These are phyloP conservation scores for Tanacetum coccineum DNA, from an alignment of 129 eudicot species.

Conservation along the genomic window DNA sequence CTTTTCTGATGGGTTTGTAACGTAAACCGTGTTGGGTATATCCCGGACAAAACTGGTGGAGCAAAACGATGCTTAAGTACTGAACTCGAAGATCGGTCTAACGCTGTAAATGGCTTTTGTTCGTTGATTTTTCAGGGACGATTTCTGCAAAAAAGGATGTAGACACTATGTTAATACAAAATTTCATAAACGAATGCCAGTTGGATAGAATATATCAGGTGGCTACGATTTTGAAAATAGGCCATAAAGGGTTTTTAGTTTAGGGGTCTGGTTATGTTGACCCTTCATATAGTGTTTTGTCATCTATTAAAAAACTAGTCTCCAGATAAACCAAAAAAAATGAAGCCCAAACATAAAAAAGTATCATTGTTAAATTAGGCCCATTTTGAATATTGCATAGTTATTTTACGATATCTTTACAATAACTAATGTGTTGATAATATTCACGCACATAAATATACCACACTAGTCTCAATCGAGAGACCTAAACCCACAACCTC, in stretches of 20 bases:
- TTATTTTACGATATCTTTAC: too few species aligned
- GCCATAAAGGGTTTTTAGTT: neutral
- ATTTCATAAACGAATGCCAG: conserved; percentile 2
- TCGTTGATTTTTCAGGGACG: conserved; percentile 70
- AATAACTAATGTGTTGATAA: too few species aligned
- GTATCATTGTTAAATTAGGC: too few species aligned
- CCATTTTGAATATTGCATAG: too few species aligned
- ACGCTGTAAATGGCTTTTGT: conserved; percentile 74
- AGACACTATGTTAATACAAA: conserved; percentile 25
- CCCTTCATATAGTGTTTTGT: too few species aligned
- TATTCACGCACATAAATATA: too few species aligned
- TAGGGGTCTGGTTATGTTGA: too few species aligned
- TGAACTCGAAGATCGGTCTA: conserved; percentile 83
- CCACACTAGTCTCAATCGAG: too few species aligned
- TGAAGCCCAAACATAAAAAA: too few species aligned
- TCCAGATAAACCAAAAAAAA: too few species aligned
- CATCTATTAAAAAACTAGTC: too few species aligned
- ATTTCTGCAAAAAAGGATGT: conserved; percentile 92
- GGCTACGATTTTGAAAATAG: neutral
- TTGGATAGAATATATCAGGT: conserved; percentile 2
- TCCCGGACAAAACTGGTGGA: conserved; percentile 75
- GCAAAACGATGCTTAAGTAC: conserved; percentile 75
- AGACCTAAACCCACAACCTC: too few species aligned
- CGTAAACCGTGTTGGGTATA: conserved; percentile 66
- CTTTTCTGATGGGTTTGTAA: conserved; percentile 49